Evolutionary conservation across 352 stramenopile species (phyloP).

Genomic region (Globisporangium camurandrum): DNA sequence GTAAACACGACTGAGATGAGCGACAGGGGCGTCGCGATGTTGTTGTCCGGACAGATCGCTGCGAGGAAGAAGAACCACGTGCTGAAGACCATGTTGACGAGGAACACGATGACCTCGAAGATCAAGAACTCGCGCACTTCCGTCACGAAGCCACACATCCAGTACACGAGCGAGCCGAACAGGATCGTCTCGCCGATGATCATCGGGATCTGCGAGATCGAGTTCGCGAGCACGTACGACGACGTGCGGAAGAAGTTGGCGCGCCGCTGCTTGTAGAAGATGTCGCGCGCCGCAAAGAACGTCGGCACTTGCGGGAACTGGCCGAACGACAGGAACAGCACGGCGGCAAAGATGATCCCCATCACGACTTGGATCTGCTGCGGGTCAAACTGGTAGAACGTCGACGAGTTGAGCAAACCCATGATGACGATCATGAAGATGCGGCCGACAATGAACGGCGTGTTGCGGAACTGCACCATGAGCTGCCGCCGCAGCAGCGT

Average conservation of each 20-base stretch:
- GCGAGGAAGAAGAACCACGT: constrained; percentile 22
- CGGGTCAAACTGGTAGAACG: not conserved
- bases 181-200: not conserved
- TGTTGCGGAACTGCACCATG: constrained; percentile 46
- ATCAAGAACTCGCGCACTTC: not conserved
- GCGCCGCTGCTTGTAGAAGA: not conserved
- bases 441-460: constrained; percentile 31
- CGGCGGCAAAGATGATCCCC: not conserved
- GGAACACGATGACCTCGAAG: constrained; percentile 5
- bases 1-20: constrained; percentile 21
- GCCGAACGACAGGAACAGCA: not conserved
- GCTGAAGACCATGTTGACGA: constrained; percentile 20
- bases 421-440: constrained; percentile 27
- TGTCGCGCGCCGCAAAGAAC: not conserved
- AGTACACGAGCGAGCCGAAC: not conserved
- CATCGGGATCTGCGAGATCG: not conserved
- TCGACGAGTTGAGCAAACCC: not conserved
- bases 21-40: constrained; percentile 23
- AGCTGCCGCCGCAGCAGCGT: constrained; percentile 43
- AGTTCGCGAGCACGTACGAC: not conserved
- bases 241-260: not conserved
- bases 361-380: not conserved
- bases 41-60: constrained; percentile 20
- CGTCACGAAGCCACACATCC: not conserved
- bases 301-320: not conserved